A percentile compares a stretch with the other conserved stretches of the same genome.
Evolutionary conservation across 2,329 filamentous ascomycete genomes (phyloP).

Genomic region (Aureobasidium sp.): DNA sequence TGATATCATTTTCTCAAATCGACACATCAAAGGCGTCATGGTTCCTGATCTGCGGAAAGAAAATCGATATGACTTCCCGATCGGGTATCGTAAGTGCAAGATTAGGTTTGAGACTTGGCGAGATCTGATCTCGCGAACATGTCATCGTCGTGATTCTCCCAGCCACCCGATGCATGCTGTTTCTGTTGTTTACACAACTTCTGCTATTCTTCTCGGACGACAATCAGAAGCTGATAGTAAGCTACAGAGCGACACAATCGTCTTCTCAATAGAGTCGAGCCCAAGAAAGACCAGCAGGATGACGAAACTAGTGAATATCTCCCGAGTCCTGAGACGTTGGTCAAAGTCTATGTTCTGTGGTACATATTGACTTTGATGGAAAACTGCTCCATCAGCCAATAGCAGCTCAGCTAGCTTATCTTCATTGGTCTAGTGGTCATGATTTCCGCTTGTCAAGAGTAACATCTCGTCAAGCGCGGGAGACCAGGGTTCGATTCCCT

Average conservation of each 20-base stretch:
- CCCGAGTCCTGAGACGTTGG: too few species aligned
- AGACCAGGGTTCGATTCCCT: conserved; percentile 27
- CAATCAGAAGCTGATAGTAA: not conserved
- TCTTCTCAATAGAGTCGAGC: not conserved
- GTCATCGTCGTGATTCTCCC: not conserved
- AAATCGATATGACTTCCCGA: not conserved
- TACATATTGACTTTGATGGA: not conserved
- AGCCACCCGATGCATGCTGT: conserved; percentile 1
- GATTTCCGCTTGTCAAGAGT: conserved; percentile 13
- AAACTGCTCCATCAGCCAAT: not conserved
- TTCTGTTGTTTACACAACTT: not conserved
- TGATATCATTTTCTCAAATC: not conserved
- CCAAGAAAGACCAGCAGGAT: too few species aligned
- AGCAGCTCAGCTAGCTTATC: conserved; percentile 8
- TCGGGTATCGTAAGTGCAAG: not conserved
- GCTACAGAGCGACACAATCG: not conserved
- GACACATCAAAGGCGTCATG: conserved; percentile 10
- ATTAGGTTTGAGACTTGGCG: conserved; percentile 5
- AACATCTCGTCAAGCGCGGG: conserved; percentile 17
- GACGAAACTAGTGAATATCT: not conserved
- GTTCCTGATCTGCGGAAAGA: not conserved
- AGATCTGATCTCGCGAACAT: not conserved
- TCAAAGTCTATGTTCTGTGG: too few species aligned
- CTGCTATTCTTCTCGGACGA: not conserved
- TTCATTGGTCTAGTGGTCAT: conserved; percentile 13